These are phyloP conservation scores for Aspergillus sclerotioniger DNA, from an alignment of 495 filamentous ascomycete genomes.

Conservation along the genomic window DNA sequence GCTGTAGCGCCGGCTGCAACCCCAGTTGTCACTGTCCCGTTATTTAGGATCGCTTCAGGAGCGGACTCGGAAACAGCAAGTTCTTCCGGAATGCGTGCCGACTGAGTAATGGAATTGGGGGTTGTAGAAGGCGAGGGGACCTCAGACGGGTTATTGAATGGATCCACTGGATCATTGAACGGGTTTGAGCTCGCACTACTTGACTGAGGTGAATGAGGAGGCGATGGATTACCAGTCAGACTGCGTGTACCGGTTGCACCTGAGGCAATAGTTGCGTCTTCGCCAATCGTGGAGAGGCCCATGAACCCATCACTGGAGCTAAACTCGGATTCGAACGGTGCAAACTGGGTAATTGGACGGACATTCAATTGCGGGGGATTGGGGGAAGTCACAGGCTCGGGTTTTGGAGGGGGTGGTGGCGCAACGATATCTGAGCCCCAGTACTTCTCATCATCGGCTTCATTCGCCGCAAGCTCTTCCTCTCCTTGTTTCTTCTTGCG, in stretches of 20 bases:
- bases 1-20: slow-evolving; percentile 42
- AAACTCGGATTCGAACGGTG: slow-evolving; percentile 77
- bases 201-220: slow-evolving; percentile 40
- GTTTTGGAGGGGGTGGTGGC: slow-evolving; percentile 33
- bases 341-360: slow-evolving; percentile 83
- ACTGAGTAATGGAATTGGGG: slow-evolving; percentile 5
- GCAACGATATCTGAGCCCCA: slow-evolving; percentile 27
- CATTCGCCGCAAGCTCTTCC: slow-evolving; percentile 29
- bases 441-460: slow-evolving; percentile 60
- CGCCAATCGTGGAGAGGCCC: slow-evolving; percentile 38
- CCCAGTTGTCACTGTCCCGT: slow-evolving; percentile 20
- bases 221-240: slow-evolving; percentile 36
- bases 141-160: slow-evolving; percentile 52
- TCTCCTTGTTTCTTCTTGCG: slow-evolving; percentile 57
- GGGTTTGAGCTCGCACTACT: slow-evolving; percentile 43
- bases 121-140: slow-evolving; percentile 28
- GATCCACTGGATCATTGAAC: slow-evolving; percentile 50
- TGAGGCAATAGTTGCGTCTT: slow-evolving; percentile 29
- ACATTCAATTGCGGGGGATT: slow-evolving; percentile 82
- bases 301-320: slow-evolving; percentile 30
- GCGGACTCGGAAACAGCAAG: slow-evolving; percentile 20
- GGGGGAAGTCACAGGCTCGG: slow-evolving; percentile 31
- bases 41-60: not conserved
- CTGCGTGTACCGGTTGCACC: slow-evolving; percentile 34
- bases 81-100: slow-evolving; percentile 1